Percentiles rank a stretch among this genome's conserved stretches.
Evolutionary conservation across 2,329 filamentous ascomycete genomes (phyloP).

Genomic region (Trichophyton verrucosum): DNA sequence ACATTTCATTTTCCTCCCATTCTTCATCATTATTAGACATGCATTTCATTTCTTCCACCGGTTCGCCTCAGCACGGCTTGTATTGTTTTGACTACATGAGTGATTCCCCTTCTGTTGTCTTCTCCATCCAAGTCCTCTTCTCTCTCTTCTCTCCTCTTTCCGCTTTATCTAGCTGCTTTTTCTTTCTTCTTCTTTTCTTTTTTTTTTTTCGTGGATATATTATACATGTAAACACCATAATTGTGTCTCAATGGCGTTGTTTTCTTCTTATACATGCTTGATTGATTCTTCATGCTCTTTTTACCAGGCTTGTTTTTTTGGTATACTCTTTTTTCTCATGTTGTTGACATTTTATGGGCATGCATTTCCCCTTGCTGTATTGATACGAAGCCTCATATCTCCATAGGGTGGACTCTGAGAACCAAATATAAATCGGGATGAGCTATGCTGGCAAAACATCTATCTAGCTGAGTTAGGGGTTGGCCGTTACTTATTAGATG

Average conservation of each 20-base stretch:
- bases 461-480: too few relatives aligned
- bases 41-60: not conserved
- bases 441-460: too few relatives aligned
- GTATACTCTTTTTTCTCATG: not conserved
- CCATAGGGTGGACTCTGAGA: too few relatives aligned
- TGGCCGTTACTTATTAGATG: too few relatives aligned
- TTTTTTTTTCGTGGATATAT: not conserved
- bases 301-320: not conserved
- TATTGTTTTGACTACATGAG: not conserved
- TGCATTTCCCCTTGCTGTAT: not conserved
- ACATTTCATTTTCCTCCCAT: not conserved
- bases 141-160: not conserved
- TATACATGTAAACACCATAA: not conserved
- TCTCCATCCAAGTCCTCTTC: not conserved
- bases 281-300: not conserved
- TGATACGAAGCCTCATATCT: not conserved
- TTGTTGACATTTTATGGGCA: not conserved
- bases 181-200: not conserved
- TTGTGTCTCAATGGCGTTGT: constrained; percentile 8
- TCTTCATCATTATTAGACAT: not conserved
- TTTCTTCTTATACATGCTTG: constrained; percentile 11
- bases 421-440: too few relatives aligned
- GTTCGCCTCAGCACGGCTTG: not conserved
- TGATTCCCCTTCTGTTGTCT: constrained; percentile 1
- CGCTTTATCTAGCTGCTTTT: not conserved